A percentile compares a stretch with the other conserved stretches of the same genome.
These are phyloP conservation scores for Talaromyces islandicus DNA, from an alignment of 2,329 filamentous ascomycete genomes.

Conservation along the genomic window DNA sequence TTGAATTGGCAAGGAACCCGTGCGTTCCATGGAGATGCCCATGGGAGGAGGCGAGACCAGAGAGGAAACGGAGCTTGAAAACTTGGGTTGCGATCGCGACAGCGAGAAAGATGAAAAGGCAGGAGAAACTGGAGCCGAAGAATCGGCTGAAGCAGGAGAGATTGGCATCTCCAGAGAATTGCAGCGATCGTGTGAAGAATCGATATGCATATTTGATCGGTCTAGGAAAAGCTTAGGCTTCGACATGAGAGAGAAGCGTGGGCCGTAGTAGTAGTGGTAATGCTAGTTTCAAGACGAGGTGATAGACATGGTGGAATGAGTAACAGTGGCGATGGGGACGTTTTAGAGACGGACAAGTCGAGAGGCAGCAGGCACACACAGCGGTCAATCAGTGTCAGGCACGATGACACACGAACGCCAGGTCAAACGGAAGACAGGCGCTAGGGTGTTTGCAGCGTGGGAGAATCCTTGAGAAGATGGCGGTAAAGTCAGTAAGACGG, in stretches of 20 bases:
- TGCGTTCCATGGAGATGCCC: constrained; percentile 43
- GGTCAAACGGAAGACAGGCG: not conserved
- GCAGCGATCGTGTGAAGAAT: not conserved
- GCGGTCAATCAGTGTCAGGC: not conserved
- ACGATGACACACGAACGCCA: not conserved
- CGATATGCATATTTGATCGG: not conserved
- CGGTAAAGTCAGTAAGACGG: not conserved
- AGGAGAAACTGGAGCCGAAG: constrained; percentile 35
- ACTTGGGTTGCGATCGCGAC: constrained; percentile 33
- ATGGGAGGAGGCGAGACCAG: constrained; percentile 55
- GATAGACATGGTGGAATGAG: not conserved
- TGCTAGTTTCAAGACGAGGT: not conserved
- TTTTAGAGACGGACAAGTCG: not conserved
- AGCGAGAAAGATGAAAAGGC: constrained; percentile 37
- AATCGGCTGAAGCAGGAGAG: constrained; percentile 27
- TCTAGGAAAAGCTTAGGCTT: not conserved
- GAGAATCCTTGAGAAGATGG: not conserved
- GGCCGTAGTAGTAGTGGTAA: not conserved
- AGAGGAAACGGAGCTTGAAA: constrained; percentile 69
- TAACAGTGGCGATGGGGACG: not conserved
- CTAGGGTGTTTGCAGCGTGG: not conserved
- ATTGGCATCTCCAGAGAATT: constrained; percentile 3
- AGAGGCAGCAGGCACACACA: not conserved
- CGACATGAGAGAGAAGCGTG: not conserved
- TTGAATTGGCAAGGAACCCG: constrained; percentile 53